Percentiles rank a stretch among this genome's conserved stretches.
Evolutionary conservation across 1,284 basidiomycete species (phyloP).

Genomic region (Rhodofomes roseus): DNA sequence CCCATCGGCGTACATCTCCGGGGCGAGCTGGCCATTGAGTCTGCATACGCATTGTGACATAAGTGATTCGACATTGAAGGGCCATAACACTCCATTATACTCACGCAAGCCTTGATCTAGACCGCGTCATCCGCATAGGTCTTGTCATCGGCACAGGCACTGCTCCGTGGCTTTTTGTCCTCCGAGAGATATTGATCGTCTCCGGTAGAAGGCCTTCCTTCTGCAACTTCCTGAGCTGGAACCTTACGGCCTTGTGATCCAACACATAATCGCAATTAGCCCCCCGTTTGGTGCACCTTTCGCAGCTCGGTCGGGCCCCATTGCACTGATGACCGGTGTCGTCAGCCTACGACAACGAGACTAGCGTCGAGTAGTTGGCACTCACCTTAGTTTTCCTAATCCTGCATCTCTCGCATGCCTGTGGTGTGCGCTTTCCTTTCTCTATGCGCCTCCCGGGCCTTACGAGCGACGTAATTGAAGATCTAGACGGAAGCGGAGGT

Average conservation of each 20-base stretch:
- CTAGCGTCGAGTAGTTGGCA: too few species aligned
- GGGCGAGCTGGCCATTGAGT: neutral
- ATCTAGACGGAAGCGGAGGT: neutral
- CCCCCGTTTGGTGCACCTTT: slow-evolving; percentile 10
- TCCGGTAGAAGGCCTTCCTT: neutral
- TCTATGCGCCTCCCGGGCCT: neutral
- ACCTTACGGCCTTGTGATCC: slow-evolving; percentile 16
- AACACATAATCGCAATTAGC: slow-evolving; percentile 16
- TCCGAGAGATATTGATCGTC: neutral
- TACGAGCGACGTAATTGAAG: neutral
- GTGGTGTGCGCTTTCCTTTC: slow-evolving; percentile 8
- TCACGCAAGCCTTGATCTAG: neutral
- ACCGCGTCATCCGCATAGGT: neutral
- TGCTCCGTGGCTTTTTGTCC: neutral
- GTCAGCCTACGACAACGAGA: too few species aligned
- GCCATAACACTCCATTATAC: neutral
- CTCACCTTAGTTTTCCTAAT: slow-evolving; percentile 18
- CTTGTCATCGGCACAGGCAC: neutral
- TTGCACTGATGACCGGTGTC: slow-evolving; percentile 11
- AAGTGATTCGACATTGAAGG: neutral
- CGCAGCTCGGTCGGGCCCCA: slow-evolving; percentile 15
- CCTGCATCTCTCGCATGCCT: slow-evolving; percentile 20
- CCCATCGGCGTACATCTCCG: neutral
- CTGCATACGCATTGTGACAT: neutral
- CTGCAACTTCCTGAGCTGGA: slow-evolving; percentile 3